These are phyloP conservation scores for Populus hybrid DNA, from an alignment of 441 rosid species.

Conservation along the genomic window DNA sequence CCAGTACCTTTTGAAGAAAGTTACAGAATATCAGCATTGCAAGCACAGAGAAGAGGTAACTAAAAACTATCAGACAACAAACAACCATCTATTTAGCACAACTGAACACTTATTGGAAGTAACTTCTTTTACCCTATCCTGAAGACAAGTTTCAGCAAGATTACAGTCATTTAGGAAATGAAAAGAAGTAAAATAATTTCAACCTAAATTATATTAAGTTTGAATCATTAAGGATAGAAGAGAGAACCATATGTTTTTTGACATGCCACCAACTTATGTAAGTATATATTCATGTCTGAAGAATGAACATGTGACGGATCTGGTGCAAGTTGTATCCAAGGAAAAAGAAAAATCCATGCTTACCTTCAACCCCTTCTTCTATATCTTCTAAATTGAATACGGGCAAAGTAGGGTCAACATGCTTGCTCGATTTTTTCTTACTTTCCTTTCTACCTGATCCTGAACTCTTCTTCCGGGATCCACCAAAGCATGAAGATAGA, in stretches of 20 bases:
- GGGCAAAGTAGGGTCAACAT: conserved; percentile 50
- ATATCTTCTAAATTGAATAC: conserved; percentile 51
- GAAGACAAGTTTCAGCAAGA: not conserved
- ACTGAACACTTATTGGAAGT: not conserved
- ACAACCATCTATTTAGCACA: not conserved
- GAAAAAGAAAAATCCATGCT: not conserved
- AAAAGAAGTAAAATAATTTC: not conserved
- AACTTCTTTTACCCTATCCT: not conserved
- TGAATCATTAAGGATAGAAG: not conserved
- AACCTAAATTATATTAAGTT: not conserved
- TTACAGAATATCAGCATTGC: not conserved
- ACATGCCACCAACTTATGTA: not conserved
- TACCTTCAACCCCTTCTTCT: conserved; percentile 66
- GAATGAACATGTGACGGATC: not conserved
- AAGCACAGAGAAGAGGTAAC: conserved; percentile 4
- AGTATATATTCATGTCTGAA: not conserved
- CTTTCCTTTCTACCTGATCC: conserved; percentile 37
- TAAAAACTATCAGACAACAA: not conserved
- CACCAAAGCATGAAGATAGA: conserved; percentile 46
- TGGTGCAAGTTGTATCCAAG: not conserved
- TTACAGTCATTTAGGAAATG: not conserved
- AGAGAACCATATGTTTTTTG: not conserved
- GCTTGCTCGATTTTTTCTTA: conserved; percentile 47
- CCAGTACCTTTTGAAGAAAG: conserved; percentile 64
- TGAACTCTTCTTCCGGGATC: conserved; percentile 42